Evolutionary conservation across 495 filamentous ascomycete genomes (phyloP), one percentile per base, ranked within the genome.

Genomic region (Daldinia caldariorum): DNA sequence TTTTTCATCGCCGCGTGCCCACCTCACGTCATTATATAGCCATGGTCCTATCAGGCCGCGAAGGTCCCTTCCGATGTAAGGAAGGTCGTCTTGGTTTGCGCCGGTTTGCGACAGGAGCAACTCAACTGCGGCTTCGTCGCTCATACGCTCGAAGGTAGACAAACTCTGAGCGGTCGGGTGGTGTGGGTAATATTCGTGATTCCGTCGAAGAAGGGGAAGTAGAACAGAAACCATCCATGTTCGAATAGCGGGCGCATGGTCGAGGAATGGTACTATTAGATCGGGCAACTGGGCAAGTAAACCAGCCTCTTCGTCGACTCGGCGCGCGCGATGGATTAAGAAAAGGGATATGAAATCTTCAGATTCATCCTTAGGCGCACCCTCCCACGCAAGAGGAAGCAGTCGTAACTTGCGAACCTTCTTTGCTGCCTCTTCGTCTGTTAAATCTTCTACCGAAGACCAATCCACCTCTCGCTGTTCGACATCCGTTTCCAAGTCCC

Each of bases 181-280:
- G 32, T 85, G 77, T 0, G 91, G 87, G 67, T 97, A 91, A 73
- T 93, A 95, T 81, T 95, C 92, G 76, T 91, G 91, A 72, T 91
- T 91, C n/a, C 93, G 83, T 58, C 94, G 86, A 14, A 94, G 79
- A 1, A 97, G 82, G 0, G 94, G 94, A 22, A 97, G 81, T 18
- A 96, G 82, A 18, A 84, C 89, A 1, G 93, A 93, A 31, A 96
- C 85, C 74, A 92, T 84, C 90, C 93, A 93, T 49, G 83, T 88
- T 63, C 90, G 86, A 54, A 97, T 78, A 43, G 83, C 83, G 13
- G 88, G 81, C 14, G 89, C 89, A 58, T 85, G 88, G 38, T 89
- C 79, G 47, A 96, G 83, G 75, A 97, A 97, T 0, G 93, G 93
- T 51, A 86, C 78, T 14, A 96, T 75, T 12, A 97, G 86, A 31